These are phyloP conservation scores for Apiospora arundinis DNA, from an alignment of 2,329 filamentous ascomycete species.

Conservation along the genomic window DNA sequence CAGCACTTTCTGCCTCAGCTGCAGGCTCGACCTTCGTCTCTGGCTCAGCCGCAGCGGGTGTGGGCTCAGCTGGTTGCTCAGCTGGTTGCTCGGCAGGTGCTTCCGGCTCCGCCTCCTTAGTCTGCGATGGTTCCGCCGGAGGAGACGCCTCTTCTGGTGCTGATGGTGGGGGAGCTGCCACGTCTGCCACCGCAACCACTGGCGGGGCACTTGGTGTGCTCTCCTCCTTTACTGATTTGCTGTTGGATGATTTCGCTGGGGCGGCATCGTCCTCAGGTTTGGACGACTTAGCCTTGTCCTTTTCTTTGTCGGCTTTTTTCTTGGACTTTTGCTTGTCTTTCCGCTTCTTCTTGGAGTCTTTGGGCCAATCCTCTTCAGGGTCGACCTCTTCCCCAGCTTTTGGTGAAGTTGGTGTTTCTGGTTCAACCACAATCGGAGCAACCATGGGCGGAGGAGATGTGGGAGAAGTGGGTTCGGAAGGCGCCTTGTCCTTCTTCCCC, in stretches of 20 bases:
- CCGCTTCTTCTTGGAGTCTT: conserved; percentile 26
- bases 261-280: conserved; percentile 18
- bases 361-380: conserved; percentile 5
- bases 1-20: not conserved
- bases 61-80: not conserved
- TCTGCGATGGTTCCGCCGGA: not conserved
- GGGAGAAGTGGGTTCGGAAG: conserved; percentile 18
- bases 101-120: conserved; percentile 3
- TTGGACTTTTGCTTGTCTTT: conserved; percentile 28
- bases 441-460: not conserved
- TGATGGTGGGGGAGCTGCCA: not conserved
- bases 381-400: conserved; percentile 14
- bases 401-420: conserved; percentile 12
- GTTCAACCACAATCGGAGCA: not conserved
- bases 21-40: not conserved
- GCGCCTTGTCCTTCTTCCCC: conserved; percentile 29
- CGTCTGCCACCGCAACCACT: not conserved
- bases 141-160: not conserved
- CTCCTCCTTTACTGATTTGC: conserved; percentile 19
- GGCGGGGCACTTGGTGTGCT: not conserved
- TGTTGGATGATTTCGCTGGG: not conserved
- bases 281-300: conserved; percentile 26
- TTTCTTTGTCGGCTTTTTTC: conserved; percentile 29
- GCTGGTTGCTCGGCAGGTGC: not conserved
- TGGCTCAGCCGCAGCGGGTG: not conserved